Base-by-base conservation (phyloP, 2,329 filamentous ascomycete species). In the Talaromyces sp. region DNA sequence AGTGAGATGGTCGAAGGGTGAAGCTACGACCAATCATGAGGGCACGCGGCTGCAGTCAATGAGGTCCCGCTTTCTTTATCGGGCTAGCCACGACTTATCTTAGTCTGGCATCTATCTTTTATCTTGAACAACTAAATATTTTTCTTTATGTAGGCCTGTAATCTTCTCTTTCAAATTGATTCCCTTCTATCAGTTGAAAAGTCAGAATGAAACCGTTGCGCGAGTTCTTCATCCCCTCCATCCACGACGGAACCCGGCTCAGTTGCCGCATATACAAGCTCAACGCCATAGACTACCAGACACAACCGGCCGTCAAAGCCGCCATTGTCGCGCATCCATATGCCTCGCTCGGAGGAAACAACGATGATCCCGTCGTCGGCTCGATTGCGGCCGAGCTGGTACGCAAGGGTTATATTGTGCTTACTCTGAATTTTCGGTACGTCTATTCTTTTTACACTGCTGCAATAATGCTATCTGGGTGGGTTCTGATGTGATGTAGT, bases 401-500 rank as follows among this genome's bases (percentile, higher is more conserved):
- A n/a, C 80, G 83, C 4, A 79, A 83, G 61, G 91, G 91, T 1
- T 96, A 87, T 72, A 75, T 96, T 1, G 90, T 97, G 2, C 89
- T 85, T 8, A 96, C 92, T 0, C 97, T 98, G 77, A 97, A 98
- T 73, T 97, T 98, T 75, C 86, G 93, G 90, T 93, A 80, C 61
- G 77, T 68, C 31, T 27, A 48, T 11, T 43, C n/a, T 35, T 31
- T 56, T 41, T 2, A 22, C 43, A 1, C 19, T 31, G 27, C 27
- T 31, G 27, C 27, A 7, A 7, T 31, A 31, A 31, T 31, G 27
- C 27, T 31, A 31, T 31, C 27, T 31, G 7, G 27, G 4, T 31
- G n/a, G 3, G 3, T 43, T 39, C 58, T 37, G 22, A 37, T 65
- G 31, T 63, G 60, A 35, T 22, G 13, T 35, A 96, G 93, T 78